Conservation (phyloP, 2,329 filamentous ascomycete species). For the Rhynchosporium agropyri region DNA sequence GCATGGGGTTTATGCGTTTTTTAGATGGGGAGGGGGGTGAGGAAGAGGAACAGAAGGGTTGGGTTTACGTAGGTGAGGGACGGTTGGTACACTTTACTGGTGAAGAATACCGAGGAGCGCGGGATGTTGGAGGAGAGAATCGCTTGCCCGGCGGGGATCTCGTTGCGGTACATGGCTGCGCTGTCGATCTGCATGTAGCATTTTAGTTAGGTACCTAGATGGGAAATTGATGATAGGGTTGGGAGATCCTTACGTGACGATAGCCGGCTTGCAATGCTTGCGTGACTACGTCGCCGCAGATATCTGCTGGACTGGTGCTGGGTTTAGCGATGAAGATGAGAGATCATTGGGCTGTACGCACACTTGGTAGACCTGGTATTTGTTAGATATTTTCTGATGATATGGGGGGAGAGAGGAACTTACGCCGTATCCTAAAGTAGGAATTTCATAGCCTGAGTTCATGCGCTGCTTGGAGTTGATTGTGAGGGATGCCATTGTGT, state of each 20-base stretch:
- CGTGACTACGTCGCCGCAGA: slow-evolving; percentile 58
- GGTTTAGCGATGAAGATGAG: not conserved
- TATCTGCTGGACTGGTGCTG: slow-evolving; percentile 52
- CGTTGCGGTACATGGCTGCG: slow-evolving; percentile 60
- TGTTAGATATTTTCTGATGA: slow-evolving; percentile 11
- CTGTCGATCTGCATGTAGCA: slow-evolving; percentile 53
- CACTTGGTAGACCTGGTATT: slow-evolving; percentile 47
- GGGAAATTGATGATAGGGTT: slow-evolving; percentile 5
- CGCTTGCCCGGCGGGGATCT: slow-evolving; percentile 55
- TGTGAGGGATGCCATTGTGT: slow-evolving; percentile 47
- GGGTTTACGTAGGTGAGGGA: slow-evolving; percentile 54
- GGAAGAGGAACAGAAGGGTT: not conserved
- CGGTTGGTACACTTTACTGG: slow-evolving; percentile 58
- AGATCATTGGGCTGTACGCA: slow-evolving; percentile 28
- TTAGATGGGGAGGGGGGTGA: no score
- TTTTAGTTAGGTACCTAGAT: not conserved
- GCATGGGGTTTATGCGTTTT: no score
- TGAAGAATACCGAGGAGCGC: slow-evolving; percentile 62
- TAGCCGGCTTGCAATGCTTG: slow-evolving; percentile 60
- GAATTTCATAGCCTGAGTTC: slow-evolving; percentile 64
- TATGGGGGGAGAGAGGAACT: slow-evolving; percentile 32
- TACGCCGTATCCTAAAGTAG: slow-evolving; percentile 60
- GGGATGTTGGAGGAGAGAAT: slow-evolving; percentile 55
- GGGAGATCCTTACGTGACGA: slow-evolving; percentile 50
- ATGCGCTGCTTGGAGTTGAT: slow-evolving; percentile 51